Conservation (phyloP, 2,329 filamentous ascomycete genomes). For the Helotiales sp. region DNA sequence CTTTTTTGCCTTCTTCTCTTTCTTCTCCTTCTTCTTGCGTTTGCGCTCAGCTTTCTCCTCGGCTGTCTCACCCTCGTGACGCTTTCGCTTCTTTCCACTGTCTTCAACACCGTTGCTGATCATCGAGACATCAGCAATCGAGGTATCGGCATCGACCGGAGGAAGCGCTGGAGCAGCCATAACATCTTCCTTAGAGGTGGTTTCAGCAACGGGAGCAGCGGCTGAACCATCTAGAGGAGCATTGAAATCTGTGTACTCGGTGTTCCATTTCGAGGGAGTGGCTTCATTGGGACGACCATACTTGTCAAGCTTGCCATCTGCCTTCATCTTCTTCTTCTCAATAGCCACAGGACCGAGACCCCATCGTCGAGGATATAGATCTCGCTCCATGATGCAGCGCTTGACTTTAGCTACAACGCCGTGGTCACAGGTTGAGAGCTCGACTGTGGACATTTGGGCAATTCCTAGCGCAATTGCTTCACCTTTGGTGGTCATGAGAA, state of each 20-base stretch:
- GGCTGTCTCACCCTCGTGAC: constrained; percentile 74
- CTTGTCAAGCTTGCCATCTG: constrained; percentile 97
- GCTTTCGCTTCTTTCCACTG: constrained; percentile 73
- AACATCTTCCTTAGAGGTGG: constrained; percentile 40
- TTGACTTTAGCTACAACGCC: constrained; percentile 98
- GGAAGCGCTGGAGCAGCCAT: constrained; percentile 39
- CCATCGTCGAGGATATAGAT: constrained; percentile 96
- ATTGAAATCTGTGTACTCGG: constrained; percentile 89
- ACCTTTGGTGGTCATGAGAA: constrained; percentile 98
- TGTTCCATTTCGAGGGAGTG: constrained; percentile 90
- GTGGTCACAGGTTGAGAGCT: constrained; percentile 95
- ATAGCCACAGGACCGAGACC: constrained; percentile 88
- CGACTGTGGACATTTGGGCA: constrained; percentile 96
- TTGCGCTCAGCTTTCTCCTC: constrained; percentile 60
- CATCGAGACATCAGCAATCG: constrained; percentile 46
- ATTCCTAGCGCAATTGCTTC: constrained; percentile 97
- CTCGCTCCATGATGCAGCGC: constrained; percentile 99
- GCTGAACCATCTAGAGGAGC: constrained; percentile 46
- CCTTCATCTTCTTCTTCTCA: constrained; percentile 99
- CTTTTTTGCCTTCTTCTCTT: constrained; percentile 50
- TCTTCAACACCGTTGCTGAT: constrained; percentile 55
- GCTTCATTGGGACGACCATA: constrained; percentile 89
- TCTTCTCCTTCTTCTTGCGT: constrained; percentile 53
- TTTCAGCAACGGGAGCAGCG: constrained; percentile 39
- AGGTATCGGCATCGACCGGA: constrained; percentile 42